Percentiles rank a stretch among this genome's conserved stretches.
Evolutionary conservation across 2,329 filamentous ascomycete species (phyloP).

Genomic region (Aspergillus japonicus): DNA sequence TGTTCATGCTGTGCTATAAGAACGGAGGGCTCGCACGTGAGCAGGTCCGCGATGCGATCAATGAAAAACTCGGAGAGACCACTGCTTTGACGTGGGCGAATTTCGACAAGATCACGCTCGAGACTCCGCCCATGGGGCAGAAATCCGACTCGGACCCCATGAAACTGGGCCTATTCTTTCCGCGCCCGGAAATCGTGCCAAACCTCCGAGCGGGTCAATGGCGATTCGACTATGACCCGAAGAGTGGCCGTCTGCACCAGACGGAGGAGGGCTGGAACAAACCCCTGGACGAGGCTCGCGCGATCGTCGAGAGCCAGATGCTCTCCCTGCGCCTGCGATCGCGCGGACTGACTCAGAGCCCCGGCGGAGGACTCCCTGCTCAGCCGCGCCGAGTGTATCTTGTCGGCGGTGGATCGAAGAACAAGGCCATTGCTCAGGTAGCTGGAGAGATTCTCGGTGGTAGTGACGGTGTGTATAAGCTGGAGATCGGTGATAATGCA

Average conservation of each 20-base stretch:
- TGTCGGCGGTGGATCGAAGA: conserved; percentile 86
- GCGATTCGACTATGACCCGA: conserved; percentile 66
- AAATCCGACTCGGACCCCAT: conserved; percentile 56
- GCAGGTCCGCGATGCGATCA: conserved; percentile 78
- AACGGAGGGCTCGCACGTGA: conserved; percentile 94
- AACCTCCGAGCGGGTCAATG: conserved; percentile 84
- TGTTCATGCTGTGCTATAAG: conserved; percentile 99
- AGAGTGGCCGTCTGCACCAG: conserved; percentile 54
- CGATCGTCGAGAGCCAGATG: conserved; percentile 92
- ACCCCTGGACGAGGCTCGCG: conserved; percentile 71
- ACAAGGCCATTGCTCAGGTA: conserved; percentile 81
- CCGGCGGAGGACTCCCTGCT: conserved; percentile 61
- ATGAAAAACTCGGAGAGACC: conserved; percentile 48
- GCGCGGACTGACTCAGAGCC: conserved; percentile 66
- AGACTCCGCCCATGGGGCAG: conserved; percentile 68
- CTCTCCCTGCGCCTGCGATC: conserved; percentile 86
- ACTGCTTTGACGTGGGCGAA: conserved; percentile 65
- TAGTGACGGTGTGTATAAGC: conserved; percentile 83
- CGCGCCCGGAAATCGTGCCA: conserved; percentile 91
- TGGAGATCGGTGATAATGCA: conserved; percentile 92
- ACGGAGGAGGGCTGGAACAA: conserved; percentile 54
- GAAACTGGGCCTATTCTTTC: conserved; percentile 91
- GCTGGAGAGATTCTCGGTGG: conserved; percentile 87
- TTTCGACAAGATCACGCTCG: conserved; percentile 73
- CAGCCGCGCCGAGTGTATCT: conserved; percentile 91